Conservation (phyloP, 176 grass and related monocot species). For the Aegilops speltoides region DNA sequence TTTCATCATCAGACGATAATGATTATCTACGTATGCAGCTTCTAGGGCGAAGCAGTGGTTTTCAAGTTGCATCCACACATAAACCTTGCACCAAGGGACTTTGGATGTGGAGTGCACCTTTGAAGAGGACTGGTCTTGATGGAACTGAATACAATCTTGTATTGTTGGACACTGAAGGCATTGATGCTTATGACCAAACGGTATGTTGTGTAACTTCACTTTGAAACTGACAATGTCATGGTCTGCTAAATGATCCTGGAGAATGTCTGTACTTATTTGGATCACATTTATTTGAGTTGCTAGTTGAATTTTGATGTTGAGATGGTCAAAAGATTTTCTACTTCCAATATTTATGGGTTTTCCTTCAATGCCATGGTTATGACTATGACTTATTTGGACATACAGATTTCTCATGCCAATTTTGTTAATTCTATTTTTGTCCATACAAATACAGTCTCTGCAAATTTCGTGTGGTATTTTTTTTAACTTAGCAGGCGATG, state of each 20-base stretch:
- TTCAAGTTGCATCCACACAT: constrained; percentile 97
- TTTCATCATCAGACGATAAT: not conserved
- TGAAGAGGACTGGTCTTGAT: constrained; percentile 88
- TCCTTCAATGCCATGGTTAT: not conserved
- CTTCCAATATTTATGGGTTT: not conserved
- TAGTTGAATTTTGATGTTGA: not conserved
- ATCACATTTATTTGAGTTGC: not conserved
- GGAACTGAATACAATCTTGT: constrained; percentile 92
- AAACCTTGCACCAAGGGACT: constrained; percentile 97
- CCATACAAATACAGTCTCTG: not conserved
- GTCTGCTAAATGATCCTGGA: not conserved
- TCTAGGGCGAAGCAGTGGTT: constrained; percentile 81
- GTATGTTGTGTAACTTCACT: constrained; percentile 39
- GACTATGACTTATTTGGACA: not conserved
- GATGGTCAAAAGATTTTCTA: not conserved
- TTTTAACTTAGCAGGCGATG: not conserved
- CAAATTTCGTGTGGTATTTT: not conserved
- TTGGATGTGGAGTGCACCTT: constrained; percentile 95
- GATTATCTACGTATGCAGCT: constrained; percentile 43
- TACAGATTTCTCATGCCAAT: not conserved
- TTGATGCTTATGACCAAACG: constrained; percentile 99
- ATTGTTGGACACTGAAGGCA: constrained; percentile 93
- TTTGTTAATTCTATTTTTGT: not conserved
- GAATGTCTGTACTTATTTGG: not conserved
- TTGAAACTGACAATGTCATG: not conserved